phyloP scores from a whole-genome alignment of 495 filamentous ascomycete genomes.

The Bryoglossum gracile region DNA sequence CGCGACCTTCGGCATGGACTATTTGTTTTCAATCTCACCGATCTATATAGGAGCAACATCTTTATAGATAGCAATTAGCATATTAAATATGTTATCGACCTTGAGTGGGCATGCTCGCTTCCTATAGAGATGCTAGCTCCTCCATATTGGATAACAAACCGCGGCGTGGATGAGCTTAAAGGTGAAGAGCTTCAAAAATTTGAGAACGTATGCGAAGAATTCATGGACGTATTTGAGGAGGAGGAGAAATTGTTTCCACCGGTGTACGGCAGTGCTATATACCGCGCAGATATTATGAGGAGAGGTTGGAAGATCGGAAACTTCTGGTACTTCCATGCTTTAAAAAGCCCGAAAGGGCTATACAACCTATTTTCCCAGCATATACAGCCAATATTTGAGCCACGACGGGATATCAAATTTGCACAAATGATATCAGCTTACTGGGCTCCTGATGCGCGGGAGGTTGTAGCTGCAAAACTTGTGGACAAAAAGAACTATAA shows the following conservation, averaged over 20 bases:
- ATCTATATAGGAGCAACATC: conserved; percentile 27
- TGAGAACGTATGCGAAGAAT: background rate
- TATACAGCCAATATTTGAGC: conserved; percentile 15
- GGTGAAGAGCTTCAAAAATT: background rate
- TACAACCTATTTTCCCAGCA: conserved; percentile 15
- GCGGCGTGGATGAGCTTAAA: conserved; percentile 23
- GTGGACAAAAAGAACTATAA: conserved; percentile 3
- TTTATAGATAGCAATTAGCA: conserved; percentile 26
- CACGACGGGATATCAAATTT: background rate
- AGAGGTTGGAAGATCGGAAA: conserved; percentile 14
- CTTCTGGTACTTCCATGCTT: too few species aligned
- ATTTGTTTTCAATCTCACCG: conserved; percentile 24
- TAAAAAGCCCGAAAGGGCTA: conserved; percentile 10
- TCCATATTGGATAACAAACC: conserved; percentile 29
- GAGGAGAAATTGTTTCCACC: conserved; percentile 5
- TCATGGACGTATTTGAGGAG: conserved; percentile 11
- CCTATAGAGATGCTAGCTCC: conserved; percentile 30
- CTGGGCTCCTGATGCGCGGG: background rate
- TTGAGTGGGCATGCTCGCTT: conserved; percentile 33
- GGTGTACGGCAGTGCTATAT: background rate
- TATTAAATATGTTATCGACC: too few species aligned
- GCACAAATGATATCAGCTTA: conserved; percentile 1
- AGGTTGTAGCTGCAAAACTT: conserved; percentile 3
- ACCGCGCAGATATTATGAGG: conserved; percentile 11
- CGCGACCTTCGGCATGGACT: conserved; percentile 17